These are phyloP conservation scores for Saccharum officinarum DNA, from an alignment of 176 grass and related monocot genomes.

Conservation along the genomic window DNA sequence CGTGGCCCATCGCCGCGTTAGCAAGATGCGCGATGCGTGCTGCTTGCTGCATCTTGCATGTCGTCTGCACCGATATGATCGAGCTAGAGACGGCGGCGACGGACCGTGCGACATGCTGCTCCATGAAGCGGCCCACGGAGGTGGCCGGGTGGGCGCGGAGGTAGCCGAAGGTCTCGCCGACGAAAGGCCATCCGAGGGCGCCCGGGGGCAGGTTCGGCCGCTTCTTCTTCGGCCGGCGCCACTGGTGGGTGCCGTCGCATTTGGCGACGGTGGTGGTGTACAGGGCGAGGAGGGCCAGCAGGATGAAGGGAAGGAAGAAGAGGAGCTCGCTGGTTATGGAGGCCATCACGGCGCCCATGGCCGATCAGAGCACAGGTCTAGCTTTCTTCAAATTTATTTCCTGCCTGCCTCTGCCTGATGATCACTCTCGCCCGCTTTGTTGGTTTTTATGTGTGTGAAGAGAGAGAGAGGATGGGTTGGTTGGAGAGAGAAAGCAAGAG, in stretches of 20 bases:
- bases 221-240: conserved; percentile 43
- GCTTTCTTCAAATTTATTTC: conserved; percentile 34
- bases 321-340: conserved; percentile 62
- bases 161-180: conserved; percentile 91
- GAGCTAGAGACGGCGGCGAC: not conserved
- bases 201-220: conserved; percentile 75
- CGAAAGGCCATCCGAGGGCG: conserved; percentile 54
- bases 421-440: conserved; percentile 4
- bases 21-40: not conserved
- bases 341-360: conserved; percentile 57
- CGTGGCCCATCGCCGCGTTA: not conserved
- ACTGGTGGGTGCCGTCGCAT: conserved; percentile 36
- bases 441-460: not conserved
- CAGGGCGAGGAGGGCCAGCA: conserved; percentile 70
- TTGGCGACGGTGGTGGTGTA: conserved; percentile 54
- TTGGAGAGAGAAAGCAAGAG: conserved; percentile 10
- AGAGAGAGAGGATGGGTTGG: not conserved
- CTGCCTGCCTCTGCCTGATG: conserved; percentile 28
- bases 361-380: not conserved
- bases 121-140: conserved; percentile 79
- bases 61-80: not conserved
- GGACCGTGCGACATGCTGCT: conserved; percentile 75
- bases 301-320: conserved; percentile 66
- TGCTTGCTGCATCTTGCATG: not conserved
- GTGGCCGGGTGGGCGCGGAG: conserved; percentile 77